These are phyloP conservation scores for Lactarius indigo DNA, from an alignment of 768 basidiomycete genomes.

Conservation along the genomic window DNA sequence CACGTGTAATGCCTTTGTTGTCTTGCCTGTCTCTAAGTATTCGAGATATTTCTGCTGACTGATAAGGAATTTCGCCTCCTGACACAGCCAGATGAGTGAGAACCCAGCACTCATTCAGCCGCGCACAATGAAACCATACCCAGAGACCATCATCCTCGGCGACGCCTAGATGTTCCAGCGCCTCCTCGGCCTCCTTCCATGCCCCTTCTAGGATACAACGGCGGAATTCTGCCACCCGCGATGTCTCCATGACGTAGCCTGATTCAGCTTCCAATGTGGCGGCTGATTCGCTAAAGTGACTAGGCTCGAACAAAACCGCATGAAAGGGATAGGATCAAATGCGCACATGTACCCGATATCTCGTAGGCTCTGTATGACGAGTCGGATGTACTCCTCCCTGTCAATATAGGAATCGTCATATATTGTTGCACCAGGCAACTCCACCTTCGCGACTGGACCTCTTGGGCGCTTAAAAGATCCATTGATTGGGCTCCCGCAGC, in stretches of 20 bases:
- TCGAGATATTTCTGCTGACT: slow-evolving; percentile 97
- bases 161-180: slow-evolving; percentile 67
- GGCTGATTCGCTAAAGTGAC: slow-evolving; percentile 69
- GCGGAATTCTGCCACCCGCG: slow-evolving; percentile 76
- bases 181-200: slow-evolving; percentile 75
- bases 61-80: slow-evolving; percentile 86
- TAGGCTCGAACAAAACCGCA: slow-evolving; percentile 20
- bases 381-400: slow-evolving; percentile 86
- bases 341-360: slow-evolving; percentile 72
- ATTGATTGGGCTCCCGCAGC: slow-evolving; percentile 36
- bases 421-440: slow-evolving; percentile 66
- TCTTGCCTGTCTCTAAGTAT: slow-evolving; percentile 75
- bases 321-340: not conserved
- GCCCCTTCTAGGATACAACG: slow-evolving; percentile 72
- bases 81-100: slow-evolving; percentile 8
- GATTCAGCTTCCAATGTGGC: slow-evolving; percentile 89
- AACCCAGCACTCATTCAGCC: slow-evolving; percentile 1
- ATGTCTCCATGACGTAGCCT: slow-evolving; percentile 79
- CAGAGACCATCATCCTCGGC: slow-evolving; percentile 62
- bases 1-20: slow-evolving; percentile 77
- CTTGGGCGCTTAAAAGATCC: slow-evolving; percentile 50
- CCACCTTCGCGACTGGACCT: slow-evolving; percentile 53
- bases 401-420: slow-evolving; percentile 78
- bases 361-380: slow-evolving; percentile 84
- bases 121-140: slow-evolving; percentile 42